Conservation (phyloP, 768 basidiomycete species). For the Leccinum subgranulosum region DNA sequence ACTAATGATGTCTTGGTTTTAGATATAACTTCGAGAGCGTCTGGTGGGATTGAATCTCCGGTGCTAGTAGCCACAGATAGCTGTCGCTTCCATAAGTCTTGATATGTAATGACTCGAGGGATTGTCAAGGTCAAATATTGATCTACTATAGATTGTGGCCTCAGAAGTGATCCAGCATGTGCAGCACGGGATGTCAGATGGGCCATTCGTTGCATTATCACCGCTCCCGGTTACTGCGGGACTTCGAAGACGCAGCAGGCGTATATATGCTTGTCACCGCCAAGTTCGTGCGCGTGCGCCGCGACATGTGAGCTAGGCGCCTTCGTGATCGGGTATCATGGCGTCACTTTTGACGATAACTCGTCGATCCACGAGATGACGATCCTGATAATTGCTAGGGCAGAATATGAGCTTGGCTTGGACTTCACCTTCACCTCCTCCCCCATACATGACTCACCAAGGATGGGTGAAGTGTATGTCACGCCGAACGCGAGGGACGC, state of each 20-base stretch:
- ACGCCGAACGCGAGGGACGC: slow-evolving; percentile 26
- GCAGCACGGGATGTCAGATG: too few species aligned
- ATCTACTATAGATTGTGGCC: too few species aligned
- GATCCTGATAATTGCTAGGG: slow-evolving; percentile 17
- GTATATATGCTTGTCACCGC: slow-evolving; percentile 8
- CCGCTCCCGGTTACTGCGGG: too few species aligned
- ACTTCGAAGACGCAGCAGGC: background rate
- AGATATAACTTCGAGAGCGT: too few species aligned
- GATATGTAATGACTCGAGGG: too few species aligned
- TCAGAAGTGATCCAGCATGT: too few species aligned
- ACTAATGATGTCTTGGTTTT: too few species aligned
- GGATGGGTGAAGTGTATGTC: slow-evolving; percentile 27
- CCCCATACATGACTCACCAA: slow-evolving; percentile 22
- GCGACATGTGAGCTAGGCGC: slow-evolving; percentile 29
- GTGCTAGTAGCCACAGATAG: too few species aligned
- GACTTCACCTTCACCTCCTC: background rate
- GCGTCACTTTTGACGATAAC: slow-evolving; percentile 19
- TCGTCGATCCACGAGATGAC: slow-evolving; percentile 29
- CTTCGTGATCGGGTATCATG: slow-evolving; percentile 28
- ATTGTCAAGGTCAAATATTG: too few species aligned
- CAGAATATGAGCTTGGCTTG: background rate
- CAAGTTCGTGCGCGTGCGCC: slow-evolving; percentile 23
- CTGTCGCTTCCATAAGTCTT: too few species aligned
- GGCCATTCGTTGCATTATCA: too few species aligned
- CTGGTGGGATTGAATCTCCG: too few species aligned